A percentile compares a stretch with the other conserved stretches of the same genome.
These are phyloP conservation scores for Eleusine indica DNA, from an alignment of 176 grass and related monocot genomes.

Conservation along the genomic window DNA sequence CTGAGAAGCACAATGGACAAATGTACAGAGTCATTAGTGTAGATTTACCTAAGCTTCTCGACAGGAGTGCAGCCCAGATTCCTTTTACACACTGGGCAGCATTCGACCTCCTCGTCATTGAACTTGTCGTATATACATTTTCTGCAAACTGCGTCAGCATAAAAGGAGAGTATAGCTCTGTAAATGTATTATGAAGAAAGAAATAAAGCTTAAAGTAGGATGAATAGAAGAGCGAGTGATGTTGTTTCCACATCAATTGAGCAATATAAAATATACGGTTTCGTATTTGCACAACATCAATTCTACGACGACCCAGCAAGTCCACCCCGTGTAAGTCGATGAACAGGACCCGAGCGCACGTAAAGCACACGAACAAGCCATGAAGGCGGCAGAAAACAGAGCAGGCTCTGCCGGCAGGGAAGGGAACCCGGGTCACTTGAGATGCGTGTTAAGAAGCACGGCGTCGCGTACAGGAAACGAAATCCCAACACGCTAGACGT, in stretches of 20 bases:
- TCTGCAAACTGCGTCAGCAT: slow-evolving; percentile 68
- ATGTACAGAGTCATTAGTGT: slow-evolving; percentile 10
- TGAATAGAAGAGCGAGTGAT: not conserved
- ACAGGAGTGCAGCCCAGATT: slow-evolving; percentile 74
- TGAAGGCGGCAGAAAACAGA: not conserved
- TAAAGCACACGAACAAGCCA: not conserved
- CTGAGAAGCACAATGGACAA: slow-evolving; percentile 3
- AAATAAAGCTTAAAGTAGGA: not conserved
- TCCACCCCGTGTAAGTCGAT: not conserved
- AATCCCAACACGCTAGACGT: not conserved
- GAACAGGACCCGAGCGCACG: not conserved
- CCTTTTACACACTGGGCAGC: slow-evolving; percentile 72
- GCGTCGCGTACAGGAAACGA: not conserved
- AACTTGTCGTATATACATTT: slow-evolving; percentile 88
- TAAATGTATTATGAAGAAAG: not conserved
- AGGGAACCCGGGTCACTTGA: not conserved
- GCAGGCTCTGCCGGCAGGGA: not conserved
- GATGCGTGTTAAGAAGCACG: not conserved
- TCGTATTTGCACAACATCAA: not conserved
- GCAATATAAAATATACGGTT: not conserved
- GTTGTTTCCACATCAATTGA: slow-evolving; percentile 12
- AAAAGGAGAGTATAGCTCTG: not conserved
- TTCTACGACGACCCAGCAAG: not conserved
- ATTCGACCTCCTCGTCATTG: slow-evolving; percentile 71
- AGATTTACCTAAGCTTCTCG: slow-evolving; percentile 81